Percentiles rank a stretch among this genome's conserved stretches.
These are phyloP conservation scores for Diaporthe longicolla DNA, from an alignment of 2,329 filamentous ascomycete genomes.

Conservation along the genomic window DNA sequence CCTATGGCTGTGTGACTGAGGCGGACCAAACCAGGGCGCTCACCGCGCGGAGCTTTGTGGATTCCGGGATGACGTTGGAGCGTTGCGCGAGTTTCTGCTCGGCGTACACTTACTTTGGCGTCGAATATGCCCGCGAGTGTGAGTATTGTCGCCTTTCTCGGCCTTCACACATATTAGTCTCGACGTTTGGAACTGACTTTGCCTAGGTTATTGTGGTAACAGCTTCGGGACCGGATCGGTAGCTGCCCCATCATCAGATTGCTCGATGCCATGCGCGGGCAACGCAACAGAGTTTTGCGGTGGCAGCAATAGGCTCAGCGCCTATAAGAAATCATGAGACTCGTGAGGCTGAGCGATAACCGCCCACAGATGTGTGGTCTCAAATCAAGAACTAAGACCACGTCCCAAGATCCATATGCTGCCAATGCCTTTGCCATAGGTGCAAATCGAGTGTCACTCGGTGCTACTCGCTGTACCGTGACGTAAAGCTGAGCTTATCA, in stretches of 20 bases:
- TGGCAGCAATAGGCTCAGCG: conserved; percentile 54
- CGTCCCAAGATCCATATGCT: neutral
- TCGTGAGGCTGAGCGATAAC: neutral
- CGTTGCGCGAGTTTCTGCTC: conserved; percentile 35
- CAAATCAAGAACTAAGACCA: neutral
- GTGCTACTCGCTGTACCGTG: conserved; percentile 5
- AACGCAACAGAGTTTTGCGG: conserved; percentile 57
- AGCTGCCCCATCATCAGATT: conserved; percentile 52
- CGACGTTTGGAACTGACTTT: conserved; percentile 43
- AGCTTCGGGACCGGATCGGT: conserved; percentile 49
- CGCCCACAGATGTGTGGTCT: neutral
- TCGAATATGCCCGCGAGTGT: conserved; percentile 35
- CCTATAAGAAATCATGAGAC: conserved; percentile 40
- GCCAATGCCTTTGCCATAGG: neutral
- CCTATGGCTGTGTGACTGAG: conserved; percentile 21
- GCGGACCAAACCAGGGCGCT: conserved; percentile 23
- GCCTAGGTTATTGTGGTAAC: conserved; percentile 53
- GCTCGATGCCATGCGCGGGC: conserved; percentile 58
- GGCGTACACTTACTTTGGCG: conserved; percentile 33
- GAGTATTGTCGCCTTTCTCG: neutral
- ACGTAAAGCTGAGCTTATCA: conserved; percentile 3
- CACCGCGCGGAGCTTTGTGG: conserved; percentile 13
- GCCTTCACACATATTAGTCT: neutral
- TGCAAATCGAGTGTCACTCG: neutral
- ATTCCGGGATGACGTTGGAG: conserved; percentile 30